phyloP scores from a whole-genome alignment of 2,329 filamentous ascomycete species.

The Boeremia exigua region DNA sequence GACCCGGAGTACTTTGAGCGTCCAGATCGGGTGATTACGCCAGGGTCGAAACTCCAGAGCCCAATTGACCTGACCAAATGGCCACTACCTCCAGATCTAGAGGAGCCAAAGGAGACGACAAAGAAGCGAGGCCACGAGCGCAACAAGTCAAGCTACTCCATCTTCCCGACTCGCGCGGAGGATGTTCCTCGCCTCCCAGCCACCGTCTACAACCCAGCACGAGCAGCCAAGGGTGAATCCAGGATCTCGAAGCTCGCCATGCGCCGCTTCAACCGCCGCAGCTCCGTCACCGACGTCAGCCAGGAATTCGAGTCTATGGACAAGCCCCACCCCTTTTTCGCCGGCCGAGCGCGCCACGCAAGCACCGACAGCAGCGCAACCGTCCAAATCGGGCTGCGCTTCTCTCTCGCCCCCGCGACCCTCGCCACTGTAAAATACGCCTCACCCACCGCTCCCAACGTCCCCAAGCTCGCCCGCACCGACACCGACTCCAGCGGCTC shows the following conservation, averaged over 20 bases:
- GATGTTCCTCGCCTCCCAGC: slow-evolving; percentile 48
- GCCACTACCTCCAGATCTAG: slow-evolving; percentile 43
- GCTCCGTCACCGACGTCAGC: slow-evolving; percentile 47
- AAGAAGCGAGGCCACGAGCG: slow-evolving; percentile 26
- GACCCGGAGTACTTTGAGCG: slow-evolving; percentile 42
- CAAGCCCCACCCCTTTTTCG: slow-evolving; percentile 49
- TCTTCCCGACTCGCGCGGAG: slow-evolving; percentile 49
- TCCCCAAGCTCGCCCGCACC: slow-evolving; percentile 31
- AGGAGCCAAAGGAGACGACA: slow-evolving; percentile 26
- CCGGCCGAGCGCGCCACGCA: slow-evolving; percentile 17
- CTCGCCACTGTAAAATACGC: slow-evolving; percentile 43
- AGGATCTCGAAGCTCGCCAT: slow-evolving; percentile 40
- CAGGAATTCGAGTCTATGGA: slow-evolving; percentile 47
- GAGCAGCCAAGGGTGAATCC: slow-evolving; percentile 20
- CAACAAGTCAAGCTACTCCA: slow-evolving; percentile 44
- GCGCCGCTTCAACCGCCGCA: slow-evolving; percentile 40
- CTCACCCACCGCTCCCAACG: slow-evolving; percentile 10
- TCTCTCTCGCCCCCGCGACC: slow-evolving; percentile 59
- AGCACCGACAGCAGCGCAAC: slow-evolving; percentile 71
- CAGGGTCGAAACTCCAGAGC: slow-evolving; percentile 35
- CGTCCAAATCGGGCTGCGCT: slow-evolving; percentile 72
- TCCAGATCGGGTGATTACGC: slow-evolving; percentile 40
- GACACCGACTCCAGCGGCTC: slow-evolving; percentile 35
- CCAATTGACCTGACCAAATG: slow-evolving; percentile 45
- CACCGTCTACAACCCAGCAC: slow-evolving; percentile 45